phyloP scores from a whole-genome alignment of 108 stramenopile genomes.

The Nitzschia sp. region DNA sequence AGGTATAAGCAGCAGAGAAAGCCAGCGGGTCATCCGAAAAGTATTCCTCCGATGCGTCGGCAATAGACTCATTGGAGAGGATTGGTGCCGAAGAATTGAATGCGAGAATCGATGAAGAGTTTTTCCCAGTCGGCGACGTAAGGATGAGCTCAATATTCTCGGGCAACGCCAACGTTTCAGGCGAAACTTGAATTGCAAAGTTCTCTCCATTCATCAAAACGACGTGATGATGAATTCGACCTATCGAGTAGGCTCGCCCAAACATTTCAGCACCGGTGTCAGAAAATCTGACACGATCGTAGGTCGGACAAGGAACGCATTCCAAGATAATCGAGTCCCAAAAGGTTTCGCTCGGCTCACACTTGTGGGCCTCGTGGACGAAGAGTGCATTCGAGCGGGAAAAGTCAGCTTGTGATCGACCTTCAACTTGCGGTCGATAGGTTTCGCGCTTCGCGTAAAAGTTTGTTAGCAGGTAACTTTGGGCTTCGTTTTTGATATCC shows the following conservation, averaged over 20 bases:
- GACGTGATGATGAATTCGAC: neutral
- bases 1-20: neutral
- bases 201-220: neutral
- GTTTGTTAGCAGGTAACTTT: neutral
- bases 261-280: neutral
- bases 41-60: too few relatives aligned
- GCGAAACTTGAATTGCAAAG: neutral
- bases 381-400: conserved; percentile 18
- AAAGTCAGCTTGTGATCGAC: conserved; percentile 13
- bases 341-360: neutral
- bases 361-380: neutral
- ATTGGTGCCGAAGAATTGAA: neutral
- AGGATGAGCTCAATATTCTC: neutral
- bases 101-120: neutral
- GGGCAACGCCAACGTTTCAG: neutral
- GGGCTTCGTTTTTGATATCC: conserved; percentile 4
- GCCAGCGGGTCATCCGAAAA: too few relatives aligned
- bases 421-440: conserved; percentile 21
- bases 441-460: neutral
- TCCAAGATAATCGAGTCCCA: neutral
- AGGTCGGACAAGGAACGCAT: neutral
- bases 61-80: neutral
- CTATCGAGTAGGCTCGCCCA: neutral
- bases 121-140: neutral
- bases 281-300: neutral